A percentile compares a stretch with the other conserved stretches of the same genome.
Evolutionary conservation across 2,329 filamentous ascomycete genomes (phyloP).

Genomic region (Epicoccum nigrum): DNA sequence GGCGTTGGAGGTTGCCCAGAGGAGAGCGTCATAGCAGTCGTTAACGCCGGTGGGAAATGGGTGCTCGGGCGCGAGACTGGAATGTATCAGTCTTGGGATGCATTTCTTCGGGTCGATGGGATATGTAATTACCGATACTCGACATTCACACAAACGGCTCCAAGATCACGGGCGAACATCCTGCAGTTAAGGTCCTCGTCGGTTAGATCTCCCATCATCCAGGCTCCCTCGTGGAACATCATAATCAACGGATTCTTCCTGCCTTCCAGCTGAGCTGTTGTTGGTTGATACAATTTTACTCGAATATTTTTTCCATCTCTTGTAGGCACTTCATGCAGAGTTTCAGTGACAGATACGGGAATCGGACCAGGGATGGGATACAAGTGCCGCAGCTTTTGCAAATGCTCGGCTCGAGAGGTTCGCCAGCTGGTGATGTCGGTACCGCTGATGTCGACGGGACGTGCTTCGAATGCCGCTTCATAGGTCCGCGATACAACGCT

Average conservation of each 20-base stretch:
- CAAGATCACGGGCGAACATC: constrained; percentile 45
- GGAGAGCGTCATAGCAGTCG: too few species aligned
- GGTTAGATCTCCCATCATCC: constrained; percentile 52
- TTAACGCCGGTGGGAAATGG: constrained; percentile 57
- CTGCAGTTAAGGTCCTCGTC: constrained; percentile 53
- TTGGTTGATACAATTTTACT: constrained; percentile 38
- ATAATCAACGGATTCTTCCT: constrained; percentile 36
- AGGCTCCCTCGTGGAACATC: constrained; percentile 55
- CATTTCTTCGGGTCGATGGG: neutral
- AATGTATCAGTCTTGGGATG: too few species aligned
- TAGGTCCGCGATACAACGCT: constrained; percentile 28
- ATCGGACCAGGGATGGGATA: constrained; percentile 42
- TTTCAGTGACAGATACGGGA: constrained; percentile 36
- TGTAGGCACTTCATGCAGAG: constrained; percentile 31
- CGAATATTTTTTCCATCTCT: constrained; percentile 35
- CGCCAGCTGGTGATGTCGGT: constrained; percentile 27
- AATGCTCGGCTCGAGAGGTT: constrained; percentile 32
- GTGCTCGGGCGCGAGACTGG: constrained; percentile 57
- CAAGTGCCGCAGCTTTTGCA: constrained; percentile 37
- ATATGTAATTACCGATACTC: constrained; percentile 52
- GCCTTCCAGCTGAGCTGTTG: constrained; percentile 22
- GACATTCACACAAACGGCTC: constrained; percentile 55
- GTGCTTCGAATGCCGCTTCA: constrained; percentile 33
- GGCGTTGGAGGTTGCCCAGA: constrained; percentile 49
- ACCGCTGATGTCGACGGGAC: constrained; percentile 26